Evolutionary conservation across 495 filamentous ascomycete species (phyloP).

Genomic region (Daldinia childiae): DNA sequence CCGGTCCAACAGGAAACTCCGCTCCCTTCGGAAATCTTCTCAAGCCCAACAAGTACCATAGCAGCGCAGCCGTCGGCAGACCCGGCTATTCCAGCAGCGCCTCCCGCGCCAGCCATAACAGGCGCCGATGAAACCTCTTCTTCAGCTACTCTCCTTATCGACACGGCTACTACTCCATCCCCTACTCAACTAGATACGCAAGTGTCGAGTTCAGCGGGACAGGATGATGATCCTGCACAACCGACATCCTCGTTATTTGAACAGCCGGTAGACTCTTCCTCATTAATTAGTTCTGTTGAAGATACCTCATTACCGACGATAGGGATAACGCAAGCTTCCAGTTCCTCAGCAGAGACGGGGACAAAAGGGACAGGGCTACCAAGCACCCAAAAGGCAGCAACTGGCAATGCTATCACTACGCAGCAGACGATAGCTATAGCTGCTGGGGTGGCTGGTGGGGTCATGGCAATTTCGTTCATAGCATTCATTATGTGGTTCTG

Average conservation of each 20-base stretch:
- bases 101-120: not conserved
- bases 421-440: conserved; percentile 56
- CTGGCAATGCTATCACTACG: conserved; percentile 42
- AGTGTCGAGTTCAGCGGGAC: not conserved
- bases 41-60: conserved; percentile 24
- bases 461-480: conserved; percentile 55
- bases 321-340: conserved; percentile 18
- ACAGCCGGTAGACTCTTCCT: conserved; percentile 2
- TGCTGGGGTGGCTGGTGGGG: conserved; percentile 60
- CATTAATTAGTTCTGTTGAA: conserved; percentile 5
- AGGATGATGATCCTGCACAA: not conserved
- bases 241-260: not conserved
- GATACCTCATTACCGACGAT: conserved; percentile 4
- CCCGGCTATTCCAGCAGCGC: not conserved
- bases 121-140: not conserved
- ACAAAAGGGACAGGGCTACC: conserved; percentile 18
- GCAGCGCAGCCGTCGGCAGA: not conserved
- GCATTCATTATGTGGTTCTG: conserved; percentile 61
- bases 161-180: conserved; percentile 1
- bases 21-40: conserved; percentile 15
- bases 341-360: conserved; percentile 26
- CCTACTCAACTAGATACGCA: not conserved
- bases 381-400: conserved; percentile 23
- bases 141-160: not conserved
- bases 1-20: not conserved